phyloP scores from a whole-genome alignment of 2,329 filamentous ascomycete genomes.

The Phialemonium atrogriseum region DNA sequence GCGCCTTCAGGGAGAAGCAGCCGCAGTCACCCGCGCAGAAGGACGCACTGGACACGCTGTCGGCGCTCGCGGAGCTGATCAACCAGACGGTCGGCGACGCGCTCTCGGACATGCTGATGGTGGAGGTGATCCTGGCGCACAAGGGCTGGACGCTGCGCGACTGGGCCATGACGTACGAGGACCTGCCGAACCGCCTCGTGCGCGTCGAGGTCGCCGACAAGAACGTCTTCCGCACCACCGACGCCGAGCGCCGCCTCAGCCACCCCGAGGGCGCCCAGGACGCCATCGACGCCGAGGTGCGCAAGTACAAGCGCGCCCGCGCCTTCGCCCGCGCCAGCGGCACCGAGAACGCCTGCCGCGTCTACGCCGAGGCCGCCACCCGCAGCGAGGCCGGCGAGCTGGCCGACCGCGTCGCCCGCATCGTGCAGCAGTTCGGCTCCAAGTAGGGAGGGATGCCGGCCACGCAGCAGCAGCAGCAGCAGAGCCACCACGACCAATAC shows the following conservation, averaged over 20 bases:
- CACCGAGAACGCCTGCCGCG: conserved; percentile 90
- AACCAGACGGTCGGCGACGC: conserved; percentile 98
- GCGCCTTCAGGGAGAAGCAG: conserved; percentile 67
- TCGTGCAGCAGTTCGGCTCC: conserved; percentile 55
- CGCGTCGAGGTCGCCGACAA: conserved; percentile 85
- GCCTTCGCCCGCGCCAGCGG: conserved; percentile 89
- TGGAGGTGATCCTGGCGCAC: conserved; percentile 92
- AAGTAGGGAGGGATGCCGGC: no score
- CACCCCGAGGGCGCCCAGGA: conserved; percentile 72
- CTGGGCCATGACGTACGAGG: conserved; percentile 88
- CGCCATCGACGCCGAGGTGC: conserved; percentile 79
- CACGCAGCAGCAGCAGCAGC: no score
- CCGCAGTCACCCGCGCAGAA: conserved; percentile 89
- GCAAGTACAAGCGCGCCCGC: conserved; percentile 83
- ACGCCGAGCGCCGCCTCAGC: conserved; percentile 82
- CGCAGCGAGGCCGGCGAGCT: conserved; percentile 86
- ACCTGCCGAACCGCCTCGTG: conserved; percentile 91
- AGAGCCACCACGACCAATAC: no score
- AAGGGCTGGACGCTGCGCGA: conserved; percentile 85
- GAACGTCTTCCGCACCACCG: conserved; percentile 81
- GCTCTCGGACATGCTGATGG: conserved; percentile 88
- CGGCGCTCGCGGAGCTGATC: conserved; percentile 80
- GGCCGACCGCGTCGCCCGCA: conserved; percentile 70
- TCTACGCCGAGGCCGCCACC: conserved; percentile 91
- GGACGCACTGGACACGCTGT: conserved; percentile 76